phyloP scores from a whole-genome alignment of 1,284 basidiomycete species.

The Rhodotorula sp. region DNA sequence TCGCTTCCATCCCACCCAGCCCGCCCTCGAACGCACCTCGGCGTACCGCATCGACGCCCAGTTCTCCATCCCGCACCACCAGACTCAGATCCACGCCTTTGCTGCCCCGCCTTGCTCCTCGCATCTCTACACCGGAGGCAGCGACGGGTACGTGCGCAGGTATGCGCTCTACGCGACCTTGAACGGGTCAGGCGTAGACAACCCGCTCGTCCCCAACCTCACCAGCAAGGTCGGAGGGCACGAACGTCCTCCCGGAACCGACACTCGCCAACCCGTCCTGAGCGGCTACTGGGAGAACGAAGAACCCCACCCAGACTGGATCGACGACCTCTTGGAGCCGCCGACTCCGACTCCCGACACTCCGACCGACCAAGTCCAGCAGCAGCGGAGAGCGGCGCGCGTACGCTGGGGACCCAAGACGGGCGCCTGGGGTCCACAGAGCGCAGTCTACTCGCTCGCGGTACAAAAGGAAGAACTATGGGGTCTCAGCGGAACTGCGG shows the following conservation, averaged over 20 bases:
- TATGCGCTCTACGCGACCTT: constrained; percentile 39
- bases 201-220: constrained; percentile 23
- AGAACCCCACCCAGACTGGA: constrained; percentile 21
- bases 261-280: constrained; percentile 28
- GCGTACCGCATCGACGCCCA: constrained; percentile 31
- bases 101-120: constrained; percentile 39
- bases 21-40: neutral
- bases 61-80: constrained; percentile 36
- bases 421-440: constrained; percentile 7
- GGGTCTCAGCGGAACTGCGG: constrained; percentile 79
- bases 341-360: neutral
- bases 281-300: constrained; percentile 44
- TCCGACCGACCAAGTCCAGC: neutral
- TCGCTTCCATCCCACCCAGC: constrained; percentile 12
- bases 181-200: constrained; percentile 23
- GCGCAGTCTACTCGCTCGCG: constrained; percentile 60
- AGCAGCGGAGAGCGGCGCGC: neutral
- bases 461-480: constrained; percentile 89
- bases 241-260: constrained; percentile 1
- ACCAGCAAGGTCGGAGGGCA: constrained; percentile 22
- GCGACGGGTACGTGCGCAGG: constrained; percentile 43
- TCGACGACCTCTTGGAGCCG: constrained; percentile 15
- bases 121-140: constrained; percentile 41
- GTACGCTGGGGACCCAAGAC: constrained; percentile 34
- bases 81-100: constrained; percentile 34